Conservation (phyloP, 2,329 filamentous ascomycete species). For the Trichoderma sp. region DNA sequence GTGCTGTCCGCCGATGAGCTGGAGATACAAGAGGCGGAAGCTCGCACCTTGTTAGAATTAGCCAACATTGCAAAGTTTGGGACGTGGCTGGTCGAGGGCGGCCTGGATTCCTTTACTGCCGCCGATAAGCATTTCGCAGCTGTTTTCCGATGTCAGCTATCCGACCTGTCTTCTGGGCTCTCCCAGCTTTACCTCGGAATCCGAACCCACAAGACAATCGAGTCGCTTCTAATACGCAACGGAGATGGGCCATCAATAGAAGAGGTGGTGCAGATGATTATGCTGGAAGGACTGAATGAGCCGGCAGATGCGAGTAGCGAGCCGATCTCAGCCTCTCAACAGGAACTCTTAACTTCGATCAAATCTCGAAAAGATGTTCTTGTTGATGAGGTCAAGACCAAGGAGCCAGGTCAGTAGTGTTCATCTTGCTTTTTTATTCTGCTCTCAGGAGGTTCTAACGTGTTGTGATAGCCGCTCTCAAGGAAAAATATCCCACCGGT, state of each 20-base stretch:
- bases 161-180: constrained; percentile 43
- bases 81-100: constrained; percentile 39
- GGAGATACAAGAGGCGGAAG: constrained; percentile 34
- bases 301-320: constrained; percentile 33
- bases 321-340: constrained; percentile 35
- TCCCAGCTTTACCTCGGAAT: constrained; percentile 47
- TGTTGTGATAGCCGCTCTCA: constrained; percentile 30
- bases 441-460: constrained; percentile 16
- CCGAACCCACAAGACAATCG: constrained; percentile 53
- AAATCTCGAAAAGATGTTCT: constrained; percentile 36
- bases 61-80: constrained; percentile 50
- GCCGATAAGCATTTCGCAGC: constrained; percentile 47
- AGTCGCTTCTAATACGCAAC: constrained; percentile 48
- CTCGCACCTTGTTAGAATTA: constrained; percentile 42
- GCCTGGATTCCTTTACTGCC: constrained; percentile 40
- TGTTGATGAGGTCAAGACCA: constrained; percentile 28
- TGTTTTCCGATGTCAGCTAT: constrained; percentile 45
- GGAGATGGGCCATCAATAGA: constrained; percentile 40
- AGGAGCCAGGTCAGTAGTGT: constrained; percentile 24
- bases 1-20: constrained; percentile 37
- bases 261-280: constrained; percentile 50
- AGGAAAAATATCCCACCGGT: constrained; percentile 41
- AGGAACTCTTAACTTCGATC: constrained; percentile 35
- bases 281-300: constrained; percentile 55
- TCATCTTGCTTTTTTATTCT: not conserved